phyloP scores from a whole-genome alignment of 208 protist species.

The Trypanosoma cruzi region DNA sequence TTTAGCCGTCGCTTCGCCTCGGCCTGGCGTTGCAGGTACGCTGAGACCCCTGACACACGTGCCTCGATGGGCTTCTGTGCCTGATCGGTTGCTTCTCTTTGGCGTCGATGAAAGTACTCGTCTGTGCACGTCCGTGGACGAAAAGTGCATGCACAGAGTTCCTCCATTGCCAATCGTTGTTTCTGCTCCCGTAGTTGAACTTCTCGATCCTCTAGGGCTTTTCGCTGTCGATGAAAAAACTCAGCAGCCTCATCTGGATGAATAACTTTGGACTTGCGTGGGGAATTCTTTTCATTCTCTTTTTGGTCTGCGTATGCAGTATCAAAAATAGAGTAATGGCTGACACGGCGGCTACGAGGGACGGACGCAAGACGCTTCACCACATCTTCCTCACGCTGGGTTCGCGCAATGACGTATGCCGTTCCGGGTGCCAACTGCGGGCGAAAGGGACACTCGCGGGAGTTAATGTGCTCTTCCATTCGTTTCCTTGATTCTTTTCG shows the following conservation, averaged over 20 bases:
- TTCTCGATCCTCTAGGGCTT: constrained; percentile 32
- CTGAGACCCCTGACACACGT: constrained; percentile 49
- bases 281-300: constrained; percentile 3
- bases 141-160: constrained; percentile 85
- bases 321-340: constrained; percentile 7
- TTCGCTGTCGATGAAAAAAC: constrained; percentile 67
- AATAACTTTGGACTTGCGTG: constrained; percentile 15
- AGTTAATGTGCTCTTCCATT: constrained; percentile 13
- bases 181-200: constrained; percentile 29
- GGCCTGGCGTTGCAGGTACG: constrained; percentile 65
- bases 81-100: background rate
- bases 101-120: constrained; percentile 20
- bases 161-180: constrained; percentile 35
- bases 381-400: constrained; percentile 55
- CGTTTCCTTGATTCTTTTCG: constrained; percentile 40
- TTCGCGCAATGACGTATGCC: constrained; percentile 40
- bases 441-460: constrained; percentile 59
- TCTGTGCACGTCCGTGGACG: constrained; percentile 57
- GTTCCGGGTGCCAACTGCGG: constrained; percentile 71
- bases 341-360: constrained; percentile 4
- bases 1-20: constrained; percentile 44
- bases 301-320: constrained; percentile 1
- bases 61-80: constrained; percentile 12
- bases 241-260: constrained; percentile 33
- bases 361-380: constrained; percentile 56